Evolutionary conservation across 768 basidiomycete species (phyloP), one percentile per base, ranked within the genome.

Genomic region (Gloeophyllum trabeum): DNA sequence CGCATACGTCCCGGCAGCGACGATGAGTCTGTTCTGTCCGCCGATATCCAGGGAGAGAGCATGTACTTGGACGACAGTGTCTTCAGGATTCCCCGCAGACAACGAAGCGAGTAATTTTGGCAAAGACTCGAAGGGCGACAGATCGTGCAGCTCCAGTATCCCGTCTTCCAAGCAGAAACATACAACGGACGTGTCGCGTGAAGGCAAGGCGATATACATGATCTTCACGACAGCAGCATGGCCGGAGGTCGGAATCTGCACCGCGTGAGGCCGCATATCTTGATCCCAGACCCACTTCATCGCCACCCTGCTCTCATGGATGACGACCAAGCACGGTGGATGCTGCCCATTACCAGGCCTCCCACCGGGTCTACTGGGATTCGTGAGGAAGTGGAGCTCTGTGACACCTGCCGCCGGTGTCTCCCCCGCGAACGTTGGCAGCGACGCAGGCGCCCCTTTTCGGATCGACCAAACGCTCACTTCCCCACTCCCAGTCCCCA

Each of bases 161-260:
- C 86, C 87, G 41, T 87, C 81, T 19, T 75, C 69, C 39, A 81
- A 57, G 37, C 68, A 67, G 51, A 83, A 85, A 0, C 71, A 75
- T 2, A 78, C 66, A 5, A 82, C 51, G 14, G 70, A 57, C 18
- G 60, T 60, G 25, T 69, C 66, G 34, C 73, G 65, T 12, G 66
- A 66, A 24, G 59, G 59, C 28, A 76, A 60, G n/a, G 62, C 67
- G 7, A 76, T 48, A 10, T 83, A 61, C 32, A 62, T 66, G 4
- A 71, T 61, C 46, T 67, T 73, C 30, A 75, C 50, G 26, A 81
- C 63, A 7, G 62, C 50, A 4, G 61, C 61, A 35, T 51, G 62
- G 34, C 58, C 68, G 34, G 66, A 66, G n/a, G 68, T 72, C 0
- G 59, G 56, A 48, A 76, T 58, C 54, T 64, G 62, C 5, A 59